A percentile compares a stretch with the other conserved stretches of the same genome.
These are phyloP conservation scores for Arthrinium phaeospermum DNA, from an alignment of 2,329 filamentous ascomycete species.

Conservation along the genomic window DNA sequence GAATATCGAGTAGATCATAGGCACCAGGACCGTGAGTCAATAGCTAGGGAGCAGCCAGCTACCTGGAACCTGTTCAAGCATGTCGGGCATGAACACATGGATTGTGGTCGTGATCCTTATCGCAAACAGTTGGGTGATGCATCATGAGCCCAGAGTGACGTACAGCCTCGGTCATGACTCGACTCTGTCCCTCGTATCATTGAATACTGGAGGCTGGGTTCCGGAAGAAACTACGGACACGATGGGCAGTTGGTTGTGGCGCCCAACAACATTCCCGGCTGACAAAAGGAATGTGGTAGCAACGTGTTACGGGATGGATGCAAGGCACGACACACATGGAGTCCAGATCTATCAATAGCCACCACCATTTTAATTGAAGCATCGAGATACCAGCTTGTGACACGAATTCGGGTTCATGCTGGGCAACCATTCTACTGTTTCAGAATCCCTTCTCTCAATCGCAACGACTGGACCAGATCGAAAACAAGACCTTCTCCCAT, in stretches of 20 bases:
- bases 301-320: constrained; percentile 1
- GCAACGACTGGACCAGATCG: not conserved
- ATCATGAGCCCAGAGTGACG: not conserved
- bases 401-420: constrained; percentile 17
- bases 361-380: not conserved
- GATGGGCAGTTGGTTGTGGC: constrained; percentile 5
- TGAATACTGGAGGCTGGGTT: not conserved
- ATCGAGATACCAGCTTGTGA: constrained; percentile 11
- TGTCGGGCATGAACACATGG: not conserved
- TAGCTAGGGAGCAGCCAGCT: not conserved
- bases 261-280: not conserved
- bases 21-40: not conserved
- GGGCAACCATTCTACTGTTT: constrained; percentile 14
- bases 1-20: too few relatives aligned
- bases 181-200: not conserved
- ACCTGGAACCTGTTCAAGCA: not conserved
- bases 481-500: not conserved
- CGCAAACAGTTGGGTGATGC: not conserved
- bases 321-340: constrained; percentile 14
- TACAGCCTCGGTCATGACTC: not conserved
- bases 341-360: constrained; percentile 16
- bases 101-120: not conserved
- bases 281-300: not conserved
- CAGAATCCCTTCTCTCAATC: not conserved
- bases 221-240: not conserved